Percentiles rank a stretch among this genome's conserved stretches.
Evolutionary conservation across 257 asterid species (phyloP).

Genomic region (Orobanche coerulescens): DNA sequence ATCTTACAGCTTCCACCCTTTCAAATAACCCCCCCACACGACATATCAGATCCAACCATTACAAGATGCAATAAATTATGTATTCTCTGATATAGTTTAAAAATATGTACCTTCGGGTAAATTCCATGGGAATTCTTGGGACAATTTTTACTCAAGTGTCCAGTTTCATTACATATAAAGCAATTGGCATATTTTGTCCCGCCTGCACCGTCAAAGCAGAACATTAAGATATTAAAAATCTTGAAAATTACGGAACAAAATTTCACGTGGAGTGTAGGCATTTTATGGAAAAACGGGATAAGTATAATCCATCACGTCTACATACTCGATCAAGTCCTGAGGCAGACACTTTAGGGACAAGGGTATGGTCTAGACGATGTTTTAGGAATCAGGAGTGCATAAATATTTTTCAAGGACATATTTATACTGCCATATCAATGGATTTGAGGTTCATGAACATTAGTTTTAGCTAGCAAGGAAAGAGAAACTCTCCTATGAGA

Average conservation of each 20-base stretch:
- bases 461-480: background rate
- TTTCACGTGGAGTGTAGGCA: background rate
- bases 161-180: conserved; percentile 84
- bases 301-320: background rate
- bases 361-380: background rate
- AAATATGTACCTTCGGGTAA: conserved; percentile 64
- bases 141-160: conserved; percentile 93
- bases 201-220: conserved; percentile 47
- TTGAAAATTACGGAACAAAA: background rate
- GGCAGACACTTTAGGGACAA: background rate
- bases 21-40: conserved; percentile 1
- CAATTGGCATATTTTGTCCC: conserved; percentile 86
- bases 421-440: background rate
- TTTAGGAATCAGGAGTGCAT: background rate
- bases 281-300: too few species aligned
- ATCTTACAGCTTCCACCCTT: conserved; percentile 94
- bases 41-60: background rate
- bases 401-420: background rate
- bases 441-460: background rate
- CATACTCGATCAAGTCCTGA: background rate
- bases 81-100: background rate
- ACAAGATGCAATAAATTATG: background rate
- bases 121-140: conserved; percentile 80
- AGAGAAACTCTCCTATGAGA: too few species aligned
- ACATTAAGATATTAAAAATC: background rate